Conservation (phyloP, 768 basidiomycete genomes). For the Xerocomellus chrysenteron region DNA sequence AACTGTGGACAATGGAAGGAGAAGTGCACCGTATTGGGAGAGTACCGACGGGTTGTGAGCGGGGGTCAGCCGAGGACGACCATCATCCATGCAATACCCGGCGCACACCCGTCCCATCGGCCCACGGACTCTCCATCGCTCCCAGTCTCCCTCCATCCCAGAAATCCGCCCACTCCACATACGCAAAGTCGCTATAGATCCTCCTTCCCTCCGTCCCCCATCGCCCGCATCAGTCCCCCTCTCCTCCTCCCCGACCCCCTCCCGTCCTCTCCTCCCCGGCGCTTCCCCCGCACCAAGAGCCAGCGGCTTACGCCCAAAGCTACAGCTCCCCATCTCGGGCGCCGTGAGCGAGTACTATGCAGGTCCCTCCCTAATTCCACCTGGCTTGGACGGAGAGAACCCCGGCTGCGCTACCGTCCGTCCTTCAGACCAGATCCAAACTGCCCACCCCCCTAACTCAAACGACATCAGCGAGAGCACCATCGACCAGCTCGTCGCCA, state of each 20-base stretch:
- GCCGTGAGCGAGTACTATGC: constrained; percentile 32
- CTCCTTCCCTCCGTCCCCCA: constrained; percentile 26
- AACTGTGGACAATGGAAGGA: neutral
- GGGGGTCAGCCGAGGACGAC: constrained; percentile 11
- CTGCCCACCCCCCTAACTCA: constrained; percentile 30
- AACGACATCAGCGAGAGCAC: constrained; percentile 32
- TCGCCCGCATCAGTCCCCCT: constrained; percentile 28
- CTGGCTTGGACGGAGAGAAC: constrained; percentile 36
- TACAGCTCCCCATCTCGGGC: constrained; percentile 35
- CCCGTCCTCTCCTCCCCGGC: constrained; percentile 33
- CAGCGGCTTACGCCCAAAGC: constrained; percentile 34
- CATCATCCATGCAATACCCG: constrained; percentile 7
- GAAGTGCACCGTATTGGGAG: neutral
- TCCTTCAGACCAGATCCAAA: constrained; percentile 36
- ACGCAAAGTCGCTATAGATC: constrained; percentile 37
- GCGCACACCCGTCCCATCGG: constrained; percentile 43
- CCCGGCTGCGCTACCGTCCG: constrained; percentile 43
- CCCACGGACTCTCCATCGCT: constrained; percentile 45
- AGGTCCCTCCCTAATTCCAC: constrained; percentile 33
- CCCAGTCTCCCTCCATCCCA: constrained; percentile 42
- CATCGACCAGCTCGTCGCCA: constrained; percentile 38
- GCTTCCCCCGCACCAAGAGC: constrained; percentile 18
- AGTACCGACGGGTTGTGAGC: constrained; percentile 11
- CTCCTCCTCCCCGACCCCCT: constrained; percentile 33
- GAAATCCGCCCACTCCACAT: constrained; percentile 42